phyloP scores from a whole-genome alignment of 495 filamentous ascomycete species.

The Aspergillus cavernicola region DNA sequence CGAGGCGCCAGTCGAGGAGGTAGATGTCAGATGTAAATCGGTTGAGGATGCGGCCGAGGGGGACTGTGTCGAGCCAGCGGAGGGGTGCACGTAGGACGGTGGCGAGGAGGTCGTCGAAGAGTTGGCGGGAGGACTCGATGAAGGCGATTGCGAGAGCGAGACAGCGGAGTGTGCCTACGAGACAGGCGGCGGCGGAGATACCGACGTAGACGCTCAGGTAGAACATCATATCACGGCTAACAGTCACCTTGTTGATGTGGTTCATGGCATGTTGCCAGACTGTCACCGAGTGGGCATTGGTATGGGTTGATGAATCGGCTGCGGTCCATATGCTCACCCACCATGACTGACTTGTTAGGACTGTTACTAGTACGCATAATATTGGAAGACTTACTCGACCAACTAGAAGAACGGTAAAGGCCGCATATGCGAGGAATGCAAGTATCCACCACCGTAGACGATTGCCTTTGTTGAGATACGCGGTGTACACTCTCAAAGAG shows the following conservation, averaged over 20 bases:
- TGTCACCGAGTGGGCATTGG: not conserved
- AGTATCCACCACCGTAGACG: slow-evolving; percentile 57
- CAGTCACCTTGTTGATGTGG: not conserved
- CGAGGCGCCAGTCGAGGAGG: slow-evolving; percentile 58
- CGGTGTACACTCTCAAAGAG: slow-evolving; percentile 54
- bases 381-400: slow-evolving; percentile 34
- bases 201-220: slow-evolving; percentile 66
- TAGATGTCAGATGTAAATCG: slow-evolving; percentile 74
- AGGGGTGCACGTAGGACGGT: slow-evolving; percentile 64
- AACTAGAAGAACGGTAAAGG: slow-evolving; percentile 48
- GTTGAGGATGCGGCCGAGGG: slow-evolving; percentile 70
- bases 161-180: slow-evolving; percentile 56
- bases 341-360: slow-evolving; percentile 47
- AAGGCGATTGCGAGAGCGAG: slow-evolving; percentile 55
- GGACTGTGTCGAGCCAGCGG: slow-evolving; percentile 76
- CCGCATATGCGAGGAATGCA: slow-evolving; percentile 48
- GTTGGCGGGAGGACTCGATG: slow-evolving; percentile 54
- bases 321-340: slow-evolving; percentile 66
- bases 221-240: slow-evolving; percentile 30
- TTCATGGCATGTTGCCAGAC: not conserved
- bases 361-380: not conserved
- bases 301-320: slow-evolving; percentile 12
- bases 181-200: slow-evolving; percentile 53
- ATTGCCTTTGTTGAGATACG: slow-evolving; percentile 62
- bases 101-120: slow-evolving; percentile 63